Evolutionary conservation across 495 filamentous ascomycete genomes (phyloP), one percentile per base, ranked within the genome.

Genomic region (Penicillium paxilli): DNA sequence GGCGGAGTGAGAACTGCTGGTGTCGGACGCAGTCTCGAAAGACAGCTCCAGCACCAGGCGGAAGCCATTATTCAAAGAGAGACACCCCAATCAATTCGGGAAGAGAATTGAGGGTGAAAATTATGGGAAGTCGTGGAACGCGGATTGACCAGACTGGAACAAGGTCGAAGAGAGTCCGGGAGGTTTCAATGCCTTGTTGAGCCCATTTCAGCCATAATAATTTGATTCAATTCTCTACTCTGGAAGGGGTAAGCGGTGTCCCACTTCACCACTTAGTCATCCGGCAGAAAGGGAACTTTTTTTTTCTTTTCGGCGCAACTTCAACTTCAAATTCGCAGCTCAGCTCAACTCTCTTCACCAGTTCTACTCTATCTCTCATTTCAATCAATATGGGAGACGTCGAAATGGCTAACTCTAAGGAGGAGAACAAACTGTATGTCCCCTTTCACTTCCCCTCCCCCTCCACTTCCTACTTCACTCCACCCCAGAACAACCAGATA

Each of bases 21-120:
- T 76, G 70, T 80, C 67, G 59, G 59, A 19, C 72, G 72, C 51
- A 78, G 70, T 62, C 66, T 67, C 54, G 79, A 75, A 54, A 90
- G 80, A 71, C 86, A 88, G 72, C 83, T 78, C 80, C 84, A 83
- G 76, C 86, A 86, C 57, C 78, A 82, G 47, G 82, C 71, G 55
- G 83, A 86, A 67, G 82, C 84, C 88, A 90, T 90, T 65, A 66
- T 47, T 63, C 54, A 65, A 46, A 50, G 49, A 65, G 47, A 51
- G 50, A 51, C 63, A 66, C 64, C 57, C 71, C 49, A 51, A 66
- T 60, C 52, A 66, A 63, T 73, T 67, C 69, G 62, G 22, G 44
- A 11, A 52, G 52, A 30, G 61, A 53, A 58, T 56, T 56, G 49
- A 52, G 59, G 52, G 56, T n/a, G n/a, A n/a, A n/a, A n/a, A n/a